A percentile compares a stretch with the other conserved stretches of the same genome.
phyloP scores from a whole-genome alignment of 78 protist species.

The Dictyostelium capitatum region DNA sequence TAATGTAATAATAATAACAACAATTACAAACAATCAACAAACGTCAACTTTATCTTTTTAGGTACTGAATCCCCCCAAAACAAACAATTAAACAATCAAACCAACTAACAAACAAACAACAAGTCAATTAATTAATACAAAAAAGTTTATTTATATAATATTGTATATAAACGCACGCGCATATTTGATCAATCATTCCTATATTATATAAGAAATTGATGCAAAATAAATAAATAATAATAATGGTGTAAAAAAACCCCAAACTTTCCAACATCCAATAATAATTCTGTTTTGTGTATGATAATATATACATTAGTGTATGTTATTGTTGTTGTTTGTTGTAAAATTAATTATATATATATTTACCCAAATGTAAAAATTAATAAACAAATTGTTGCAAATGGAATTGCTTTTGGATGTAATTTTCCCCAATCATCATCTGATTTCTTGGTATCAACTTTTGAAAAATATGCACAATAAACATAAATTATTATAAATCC shows the following conservation, averaged over 20 bases:
- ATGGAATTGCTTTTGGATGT: not conserved
- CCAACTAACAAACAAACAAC: too few relatives aligned
- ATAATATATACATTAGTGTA: not conserved
- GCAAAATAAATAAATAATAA: slow-evolving; percentile 18
- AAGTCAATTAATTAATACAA: too few relatives aligned
- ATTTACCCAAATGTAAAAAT: slow-evolving; percentile 9
- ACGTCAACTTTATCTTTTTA: too few relatives aligned
- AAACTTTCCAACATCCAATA: slow-evolving; percentile 6
- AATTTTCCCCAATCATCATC: slow-evolving; percentile 9
- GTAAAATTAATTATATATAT: too few relatives aligned
- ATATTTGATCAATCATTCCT: not conserved
- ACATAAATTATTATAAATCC: not conserved
- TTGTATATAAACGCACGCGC: too few relatives aligned
- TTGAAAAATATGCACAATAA: slow-evolving; percentile 9
- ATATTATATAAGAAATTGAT: not conserved
- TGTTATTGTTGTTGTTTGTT: not conserved
- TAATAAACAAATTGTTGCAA: slow-evolving; percentile 13
- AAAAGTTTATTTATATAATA: too few relatives aligned
- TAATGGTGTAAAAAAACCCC: slow-evolving; percentile 27
- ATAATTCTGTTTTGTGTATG: not conserved
- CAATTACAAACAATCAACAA: not conserved
- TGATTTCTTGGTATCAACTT: not conserved
- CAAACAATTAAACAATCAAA: too few relatives aligned
- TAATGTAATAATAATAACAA: not conserved
- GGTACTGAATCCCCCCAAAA: too few relatives aligned